These are phyloP conservation scores for Pseudopithomyces maydicus DNA, from an alignment of 2,329 filamentous ascomycete species.

Conservation along the genomic window DNA sequence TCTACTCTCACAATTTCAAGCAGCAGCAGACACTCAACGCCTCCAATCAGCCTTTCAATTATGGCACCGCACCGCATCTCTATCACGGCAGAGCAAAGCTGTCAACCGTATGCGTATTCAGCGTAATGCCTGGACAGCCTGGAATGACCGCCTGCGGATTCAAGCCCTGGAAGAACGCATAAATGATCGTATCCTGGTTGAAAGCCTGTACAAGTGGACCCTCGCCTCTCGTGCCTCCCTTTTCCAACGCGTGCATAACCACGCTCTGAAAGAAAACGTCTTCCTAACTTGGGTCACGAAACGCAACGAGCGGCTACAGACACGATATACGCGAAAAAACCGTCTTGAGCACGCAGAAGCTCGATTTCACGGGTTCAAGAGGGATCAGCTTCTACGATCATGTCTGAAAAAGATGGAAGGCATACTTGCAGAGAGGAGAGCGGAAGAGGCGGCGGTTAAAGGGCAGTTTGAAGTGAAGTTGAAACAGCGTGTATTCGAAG, in stretches of 20 bases:
- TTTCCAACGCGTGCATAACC: conserved; percentile 45
- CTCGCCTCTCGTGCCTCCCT: conserved; percentile 53
- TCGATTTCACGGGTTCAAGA: conserved; percentile 38
- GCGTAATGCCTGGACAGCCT: conserved; percentile 63
- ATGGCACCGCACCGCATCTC: conserved; percentile 54
- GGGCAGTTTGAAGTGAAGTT: conserved; percentile 50
- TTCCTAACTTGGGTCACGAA: conserved; percentile 38
- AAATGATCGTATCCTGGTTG: conserved; percentile 52
- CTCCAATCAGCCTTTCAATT: conserved; percentile 52
- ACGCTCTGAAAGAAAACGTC: conserved; percentile 30
- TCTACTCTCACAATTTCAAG: conserved; percentile 50
- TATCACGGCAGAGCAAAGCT: conserved; percentile 54
- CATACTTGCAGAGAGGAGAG: conserved; percentile 27
- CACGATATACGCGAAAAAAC: conserved; percentile 30
- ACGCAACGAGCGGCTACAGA: conserved; percentile 19
- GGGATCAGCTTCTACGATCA: conserved; percentile 29
- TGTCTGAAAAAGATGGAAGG: conserved; percentile 35
- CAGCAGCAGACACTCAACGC: conserved; percentile 52
- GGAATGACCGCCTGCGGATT: conserved; percentile 66
- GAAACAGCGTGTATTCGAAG: conserved; percentile 44
- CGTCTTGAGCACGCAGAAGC: conserved; percentile 37
- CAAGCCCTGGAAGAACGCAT: conserved; percentile 58
- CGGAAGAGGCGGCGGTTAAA: conserved; percentile 43
- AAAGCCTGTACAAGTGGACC: conserved; percentile 67
- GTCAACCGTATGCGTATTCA: conserved; percentile 59